A percentile compares a stretch with the other conserved stretches of the same genome.
phyloP scores from a whole-genome alignment of 257 asterid genomes.

The Leonotis leonurus region DNA sequence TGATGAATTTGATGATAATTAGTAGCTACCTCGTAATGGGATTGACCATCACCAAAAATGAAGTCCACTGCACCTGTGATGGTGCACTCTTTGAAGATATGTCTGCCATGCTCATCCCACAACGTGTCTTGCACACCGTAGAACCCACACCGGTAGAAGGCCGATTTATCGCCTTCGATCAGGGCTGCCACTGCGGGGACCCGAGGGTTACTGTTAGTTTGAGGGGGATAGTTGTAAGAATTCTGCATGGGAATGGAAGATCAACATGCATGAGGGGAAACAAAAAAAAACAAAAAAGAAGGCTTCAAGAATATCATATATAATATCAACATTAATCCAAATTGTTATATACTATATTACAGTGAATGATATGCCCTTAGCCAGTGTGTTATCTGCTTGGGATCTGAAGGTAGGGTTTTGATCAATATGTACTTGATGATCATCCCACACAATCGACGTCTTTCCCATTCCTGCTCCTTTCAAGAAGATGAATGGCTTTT shows the following conservation, averaged over 20 bases:
- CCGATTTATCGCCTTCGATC: conserved; percentile 39
- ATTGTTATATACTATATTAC: background rate
- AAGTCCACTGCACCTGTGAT: background rate
- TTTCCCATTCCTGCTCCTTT: conserved; percentile 33
- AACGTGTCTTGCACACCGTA: conserved; percentile 48
- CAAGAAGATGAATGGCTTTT: conserved; percentile 42
- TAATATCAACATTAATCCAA: background rate
- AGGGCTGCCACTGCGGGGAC: conserved; percentile 36
- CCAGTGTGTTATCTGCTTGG: conserved; percentile 30
- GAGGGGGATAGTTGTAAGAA: background rate
- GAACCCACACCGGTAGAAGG: conserved; percentile 35
- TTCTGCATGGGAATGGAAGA: background rate
- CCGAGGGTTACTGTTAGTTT: background rate
- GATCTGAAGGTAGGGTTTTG: conserved; percentile 20
- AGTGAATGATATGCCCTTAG: background rate
- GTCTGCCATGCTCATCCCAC: conserved; percentile 24
- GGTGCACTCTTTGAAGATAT: background rate
- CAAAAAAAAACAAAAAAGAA: too few relatives aligned
- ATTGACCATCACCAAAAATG: background rate
- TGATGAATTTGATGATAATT: too few relatives aligned
- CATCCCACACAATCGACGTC: conserved; percentile 27
- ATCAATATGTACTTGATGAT: background rate
- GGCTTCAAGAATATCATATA: too few relatives aligned
- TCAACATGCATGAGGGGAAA: too few relatives aligned
- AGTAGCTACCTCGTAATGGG: conserved; percentile 1